Base-by-base conservation (phyloP, 768 basidiomycete species). In the Gloeostereum incarnatum region DNA sequence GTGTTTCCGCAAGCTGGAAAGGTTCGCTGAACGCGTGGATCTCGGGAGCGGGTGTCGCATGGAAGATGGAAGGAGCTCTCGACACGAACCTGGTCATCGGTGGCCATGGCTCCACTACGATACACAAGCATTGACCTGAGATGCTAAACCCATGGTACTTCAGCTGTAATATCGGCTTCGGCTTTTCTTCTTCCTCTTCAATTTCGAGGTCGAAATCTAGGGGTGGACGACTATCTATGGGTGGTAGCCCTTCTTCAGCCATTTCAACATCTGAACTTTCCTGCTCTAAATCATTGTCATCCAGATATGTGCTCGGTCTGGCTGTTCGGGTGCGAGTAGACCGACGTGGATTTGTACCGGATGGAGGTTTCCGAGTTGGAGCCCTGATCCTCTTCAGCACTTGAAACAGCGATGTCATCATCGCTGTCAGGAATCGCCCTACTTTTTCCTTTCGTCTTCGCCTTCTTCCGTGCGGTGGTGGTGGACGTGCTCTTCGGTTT, bases 101-200 rank as follows among this genome's bases (percentile, higher is more conserved):
- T 3, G 83, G 80, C 68, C 77, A 87, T 11, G 88, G 89, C 53
- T 91, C 88, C 11, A 89, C 77, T 17, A 91, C 80, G 24, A 91
- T 69, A 51, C 83, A 87, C 13, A 91, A 68, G 54, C 82, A 87
- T 38, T 75, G 73, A 0, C 78, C 80, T 41, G 73, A 71, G 34
- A 88, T 77, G 37, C 59, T 67, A 55, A 87, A 87, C 9, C 82
- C 81, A 47, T 73, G 70, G 46, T 84, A 90, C 38, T 56, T 69
- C 24, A 90, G 67, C 39, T 73, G 68, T 23, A 88, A 59, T 21
- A 69, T 45, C 5, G 82, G 78, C 49, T 88, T 84, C 9, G 80
- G 83, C 48, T 90, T 88, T 47, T 64, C 62, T 44, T 80, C 80
- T 36, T 81, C 79, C 35, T 81, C 79, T 34, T 78, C 73, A n/a